These are phyloP conservation scores for Scedosporium dehoogii DNA, from an alignment of 2,329 filamentous ascomycete species.

Conservation along the genomic window DNA sequence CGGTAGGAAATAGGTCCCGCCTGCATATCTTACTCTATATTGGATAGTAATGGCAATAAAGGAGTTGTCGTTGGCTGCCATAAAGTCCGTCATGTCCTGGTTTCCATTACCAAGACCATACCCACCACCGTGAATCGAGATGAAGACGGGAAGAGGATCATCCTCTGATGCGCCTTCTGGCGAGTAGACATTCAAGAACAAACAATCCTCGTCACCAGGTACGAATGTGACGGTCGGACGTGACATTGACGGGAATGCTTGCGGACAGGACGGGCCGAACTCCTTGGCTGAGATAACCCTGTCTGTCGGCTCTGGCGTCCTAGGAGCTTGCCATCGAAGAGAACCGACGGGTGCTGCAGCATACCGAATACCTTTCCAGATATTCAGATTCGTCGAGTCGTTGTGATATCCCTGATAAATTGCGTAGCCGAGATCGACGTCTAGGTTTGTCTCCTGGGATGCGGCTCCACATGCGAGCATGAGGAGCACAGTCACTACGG, in stretches of 20 bases:
- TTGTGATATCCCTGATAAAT: constrained; percentile 33
- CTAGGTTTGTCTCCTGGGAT: neutral
- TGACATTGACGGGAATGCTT: constrained; percentile 16
- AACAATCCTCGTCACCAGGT: constrained; percentile 30
- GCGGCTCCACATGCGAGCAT: too few relatives aligned
- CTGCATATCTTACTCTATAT: constrained; percentile 14
- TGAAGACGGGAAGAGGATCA: constrained; percentile 26
- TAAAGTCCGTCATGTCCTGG: constrained; percentile 14
- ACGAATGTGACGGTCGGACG: neutral
- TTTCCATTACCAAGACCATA: constrained; percentile 5
- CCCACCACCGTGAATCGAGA: constrained; percentile 31
- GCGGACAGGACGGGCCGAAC: constrained; percentile 18
- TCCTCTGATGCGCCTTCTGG: constrained; percentile 24
- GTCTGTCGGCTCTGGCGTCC: neutral
- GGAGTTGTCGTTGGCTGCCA: constrained; percentile 19
- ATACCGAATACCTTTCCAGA: constrained; percentile 36
- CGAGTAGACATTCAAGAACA: constrained; percentile 34
- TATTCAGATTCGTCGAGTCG: constrained; percentile 26
- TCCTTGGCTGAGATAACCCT: constrained; percentile 16
- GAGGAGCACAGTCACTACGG: too few relatives aligned
- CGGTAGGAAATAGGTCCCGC: too few relatives aligned
- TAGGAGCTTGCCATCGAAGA: constrained; percentile 27
- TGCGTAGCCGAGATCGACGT: constrained; percentile 34
- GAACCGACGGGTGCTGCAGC: constrained; percentile 31
- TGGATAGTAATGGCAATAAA: constrained; percentile 29